phyloP scores from a whole-genome alignment of 495 filamentous ascomycete species.

The Aspergillus incahuasiensis region DNA sequence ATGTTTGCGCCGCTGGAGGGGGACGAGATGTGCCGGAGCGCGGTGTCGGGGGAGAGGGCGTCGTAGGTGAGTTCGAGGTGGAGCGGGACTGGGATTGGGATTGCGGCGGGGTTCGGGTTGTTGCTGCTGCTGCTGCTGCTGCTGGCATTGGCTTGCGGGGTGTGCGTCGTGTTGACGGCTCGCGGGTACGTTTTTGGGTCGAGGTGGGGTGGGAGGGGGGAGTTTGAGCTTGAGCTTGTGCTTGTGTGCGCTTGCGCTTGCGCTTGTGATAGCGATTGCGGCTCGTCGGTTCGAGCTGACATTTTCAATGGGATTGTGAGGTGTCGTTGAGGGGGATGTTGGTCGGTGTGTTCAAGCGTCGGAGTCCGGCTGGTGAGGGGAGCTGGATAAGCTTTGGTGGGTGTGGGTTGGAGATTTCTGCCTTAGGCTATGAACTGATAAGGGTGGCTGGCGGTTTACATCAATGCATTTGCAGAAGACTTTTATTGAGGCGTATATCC shows the following conservation, averaged over 20 bases:
- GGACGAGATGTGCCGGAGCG: slow-evolving; percentile 65
- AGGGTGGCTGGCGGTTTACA: not conserved
- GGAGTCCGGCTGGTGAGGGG: not conserved
- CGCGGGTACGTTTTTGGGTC: slow-evolving; percentile 42
- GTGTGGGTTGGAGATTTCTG: not conserved
- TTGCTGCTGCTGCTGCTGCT: too few relatives aligned
- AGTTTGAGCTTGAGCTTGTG: too few relatives aligned
- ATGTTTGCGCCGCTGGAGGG: slow-evolving; percentile 84
- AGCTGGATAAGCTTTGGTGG: not conserved
- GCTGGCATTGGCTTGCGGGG: slow-evolving; percentile 24
- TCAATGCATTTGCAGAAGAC: not conserved
- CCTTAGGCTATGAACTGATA: not conserved
- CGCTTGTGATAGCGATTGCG: not conserved
- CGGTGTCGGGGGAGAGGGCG: slow-evolving; percentile 52
- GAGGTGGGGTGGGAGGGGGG: slow-evolving; percentile 28
- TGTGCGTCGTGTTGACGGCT: slow-evolving; percentile 19
- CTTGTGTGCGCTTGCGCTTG: too few relatives aligned
- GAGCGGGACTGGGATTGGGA: too few relatives aligned
- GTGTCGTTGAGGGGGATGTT: not conserved
- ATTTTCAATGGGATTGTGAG: not conserved
- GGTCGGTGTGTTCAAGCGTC: not conserved
- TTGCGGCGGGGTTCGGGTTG: too few relatives aligned
- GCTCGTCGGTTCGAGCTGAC: not conserved
- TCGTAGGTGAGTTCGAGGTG: slow-evolving; percentile 53
- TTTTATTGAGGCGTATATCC: slow-evolving; percentile 12